phyloP scores from a whole-genome alignment of 2,329 filamentous ascomycete species.

The Fusarium subtropicale region DNA sequence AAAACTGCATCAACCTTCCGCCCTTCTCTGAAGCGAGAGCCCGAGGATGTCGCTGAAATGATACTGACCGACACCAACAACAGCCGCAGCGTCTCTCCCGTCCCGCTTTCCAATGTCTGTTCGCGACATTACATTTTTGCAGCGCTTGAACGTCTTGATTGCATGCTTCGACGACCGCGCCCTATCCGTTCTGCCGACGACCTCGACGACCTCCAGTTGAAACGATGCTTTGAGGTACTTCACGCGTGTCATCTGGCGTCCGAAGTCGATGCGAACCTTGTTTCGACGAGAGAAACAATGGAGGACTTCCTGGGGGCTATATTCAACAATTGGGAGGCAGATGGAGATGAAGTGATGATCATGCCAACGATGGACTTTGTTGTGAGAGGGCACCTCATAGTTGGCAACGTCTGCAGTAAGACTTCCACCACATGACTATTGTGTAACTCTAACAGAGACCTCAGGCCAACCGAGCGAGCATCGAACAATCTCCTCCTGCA shows the following conservation, averaged over 20 bases:
- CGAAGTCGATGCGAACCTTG: constrained; percentile 37
- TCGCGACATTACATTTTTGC: constrained; percentile 45
- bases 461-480: constrained; percentile 37
- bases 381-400: constrained; percentile 44
- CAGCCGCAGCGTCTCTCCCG: constrained; percentile 26
- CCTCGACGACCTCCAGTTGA: constrained; percentile 46
- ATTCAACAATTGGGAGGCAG: constrained; percentile 47
- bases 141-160: constrained; percentile 40
- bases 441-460: not conserved
- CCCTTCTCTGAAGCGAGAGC: constrained; percentile 8
- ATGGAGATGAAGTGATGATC: constrained; percentile 1
- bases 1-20: not conserved
- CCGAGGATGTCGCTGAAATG: not conserved
- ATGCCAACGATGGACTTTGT: constrained; percentile 48
- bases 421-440: accelerated
- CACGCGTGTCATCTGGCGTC: constrained; percentile 50
- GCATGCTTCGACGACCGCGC: constrained; percentile 26
- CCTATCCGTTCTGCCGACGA: constrained; percentile 44
- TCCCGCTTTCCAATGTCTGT: constrained; percentile 20
- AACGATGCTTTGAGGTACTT: constrained; percentile 50
- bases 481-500: constrained; percentile 31
- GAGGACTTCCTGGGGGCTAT: constrained; percentile 50
- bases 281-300: constrained; percentile 47
- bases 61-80: constrained; percentile 21
- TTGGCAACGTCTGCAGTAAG: constrained; percentile 49